These are phyloP conservation scores for Chrysopogon serrulatus DNA, from an alignment of 176 grass and related monocot species.

Conservation along the genomic window DNA sequence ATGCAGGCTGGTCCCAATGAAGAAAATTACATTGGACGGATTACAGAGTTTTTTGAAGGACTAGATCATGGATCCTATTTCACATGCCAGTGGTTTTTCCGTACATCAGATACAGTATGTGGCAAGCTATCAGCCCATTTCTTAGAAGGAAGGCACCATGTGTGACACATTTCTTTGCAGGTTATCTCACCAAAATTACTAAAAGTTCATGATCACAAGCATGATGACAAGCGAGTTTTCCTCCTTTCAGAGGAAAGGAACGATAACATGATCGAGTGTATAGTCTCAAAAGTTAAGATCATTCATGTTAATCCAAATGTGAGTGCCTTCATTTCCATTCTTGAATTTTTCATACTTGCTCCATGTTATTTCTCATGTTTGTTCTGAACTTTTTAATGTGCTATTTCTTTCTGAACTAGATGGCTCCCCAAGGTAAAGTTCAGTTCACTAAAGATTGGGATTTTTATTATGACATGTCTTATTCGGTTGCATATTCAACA, in stretches of 20 bases:
- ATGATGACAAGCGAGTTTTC: conserved; percentile 50
- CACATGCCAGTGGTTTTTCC: conserved; percentile 64
- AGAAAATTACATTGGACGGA: conserved; percentile 62
- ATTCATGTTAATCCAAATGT: conserved; percentile 45
- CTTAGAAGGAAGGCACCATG: not conserved
- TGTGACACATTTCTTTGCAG: not conserved
- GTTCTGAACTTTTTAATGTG: not conserved
- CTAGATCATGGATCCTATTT: conserved; percentile 39
- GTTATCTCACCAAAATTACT: conserved; percentile 24
- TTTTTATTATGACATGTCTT: conserved; percentile 72
- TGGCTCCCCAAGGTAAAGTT: conserved; percentile 22
- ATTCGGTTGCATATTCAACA: conserved; percentile 47
- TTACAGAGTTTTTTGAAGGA: conserved; percentile 65
- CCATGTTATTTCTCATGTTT: not conserved
- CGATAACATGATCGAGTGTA: conserved; percentile 51
- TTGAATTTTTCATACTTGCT: not conserved
- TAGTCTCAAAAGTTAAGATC: conserved; percentile 48
- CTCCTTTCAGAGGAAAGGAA: conserved; percentile 62
- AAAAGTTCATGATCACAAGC: conserved; percentile 2
- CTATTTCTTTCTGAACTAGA: conserved; percentile 28
- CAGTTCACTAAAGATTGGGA: conserved; percentile 37
- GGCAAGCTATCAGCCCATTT: not conserved
- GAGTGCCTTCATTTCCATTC: not conserved
- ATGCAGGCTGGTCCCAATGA: conserved; percentile 45
- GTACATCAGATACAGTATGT: conserved; percentile 51